phyloP scores from a whole-genome alignment of 139 green algal species.

The Nannochloris sp. region DNA sequence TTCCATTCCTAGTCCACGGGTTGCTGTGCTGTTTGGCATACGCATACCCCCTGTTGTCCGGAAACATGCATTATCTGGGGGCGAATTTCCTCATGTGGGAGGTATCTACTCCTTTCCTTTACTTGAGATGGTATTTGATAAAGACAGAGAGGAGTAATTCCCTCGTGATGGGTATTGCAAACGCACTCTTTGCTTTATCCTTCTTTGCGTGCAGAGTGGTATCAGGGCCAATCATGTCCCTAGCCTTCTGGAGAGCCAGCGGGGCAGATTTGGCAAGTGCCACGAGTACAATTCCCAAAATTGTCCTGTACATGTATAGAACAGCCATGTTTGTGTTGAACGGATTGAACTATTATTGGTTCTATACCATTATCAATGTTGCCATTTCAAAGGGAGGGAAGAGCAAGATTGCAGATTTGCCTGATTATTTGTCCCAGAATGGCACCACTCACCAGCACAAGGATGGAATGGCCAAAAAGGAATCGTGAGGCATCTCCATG shows the following conservation, averaged over 20 bases:
- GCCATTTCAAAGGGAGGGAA: background rate
- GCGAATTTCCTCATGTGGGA: constrained; percentile 29
- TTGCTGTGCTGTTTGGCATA: constrained; percentile 22
- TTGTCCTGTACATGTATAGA: background rate
- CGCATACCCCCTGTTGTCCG: constrained; percentile 12
- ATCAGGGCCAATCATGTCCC: constrained; percentile 21
- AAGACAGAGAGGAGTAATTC: constrained; percentile 29
- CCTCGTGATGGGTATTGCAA: constrained; percentile 23
- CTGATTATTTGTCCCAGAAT: too few species aligned
- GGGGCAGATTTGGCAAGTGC: background rate
- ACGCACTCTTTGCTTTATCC: constrained; percentile 19
- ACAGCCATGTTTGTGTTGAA: constrained; percentile 5
- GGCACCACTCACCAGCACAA: too few species aligned
- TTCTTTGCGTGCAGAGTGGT: constrained; percentile 43
- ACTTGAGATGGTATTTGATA: constrained; percentile 43
- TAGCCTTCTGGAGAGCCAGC: background rate
- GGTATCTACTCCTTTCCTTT: constrained; percentile 43
- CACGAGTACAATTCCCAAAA: background rate
- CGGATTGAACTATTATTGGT: constrained; percentile 15
- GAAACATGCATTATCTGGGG: constrained; percentile 19
- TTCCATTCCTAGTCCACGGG: constrained; percentile 22
- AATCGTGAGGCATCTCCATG: too few species aligned
- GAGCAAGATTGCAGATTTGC: background rate
- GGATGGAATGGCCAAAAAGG: too few species aligned
- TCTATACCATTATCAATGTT: constrained; percentile 1